Base-by-base conservation (phyloP, 2,329 filamentous ascomycete species). In the Fusarium coicis region DNA sequence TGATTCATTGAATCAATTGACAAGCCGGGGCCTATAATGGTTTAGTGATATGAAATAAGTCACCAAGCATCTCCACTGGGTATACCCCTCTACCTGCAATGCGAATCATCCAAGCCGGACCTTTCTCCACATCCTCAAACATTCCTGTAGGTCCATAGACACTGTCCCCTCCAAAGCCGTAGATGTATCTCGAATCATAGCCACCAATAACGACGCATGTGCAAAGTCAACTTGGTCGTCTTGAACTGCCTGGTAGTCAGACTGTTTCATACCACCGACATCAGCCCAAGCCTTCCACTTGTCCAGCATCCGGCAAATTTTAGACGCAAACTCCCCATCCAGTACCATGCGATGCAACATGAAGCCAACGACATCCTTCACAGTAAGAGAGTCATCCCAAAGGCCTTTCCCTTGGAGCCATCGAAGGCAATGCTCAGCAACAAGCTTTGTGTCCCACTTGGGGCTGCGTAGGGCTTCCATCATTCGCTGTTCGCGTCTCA, bases 201-300 rank as follows among this genome's bases (percentile, higher is more conserved):
- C 83, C 19, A 89, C 78, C 15, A 89, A 66, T 32, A 89, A 72
- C 23, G 83, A 83, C 4, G 86, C 86, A 62, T 85, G 81, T 3
- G 85, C 85, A 79, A 89, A 88, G 10, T 74, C 74, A n/a, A 79
- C 75, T 72, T 79, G 79, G 18, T 83, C 79, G 12, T 83, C 81
- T 46, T 80, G 78, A 50, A 88, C 65, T 4, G 79, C 71, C 19
- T 81, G 79, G 46, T 84, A 81, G 63, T 89, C 87, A 7, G 82
- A 79, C 67, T 78, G 83, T 32, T 84, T 81, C 85, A 90, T 87
- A 12, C 88, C 87, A 12, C 87, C 87, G 62, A 86, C 85, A 36
- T 89, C 87, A 4, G 86, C 84, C 86, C 88, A 90, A 3, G 82
- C 80, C 77, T 85, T 87, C 88, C 88, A 90, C 43, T 78, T 75